Base-by-base conservation (phyloP, 495 filamentous ascomycete species). In the Neurospora sp. region DNA sequence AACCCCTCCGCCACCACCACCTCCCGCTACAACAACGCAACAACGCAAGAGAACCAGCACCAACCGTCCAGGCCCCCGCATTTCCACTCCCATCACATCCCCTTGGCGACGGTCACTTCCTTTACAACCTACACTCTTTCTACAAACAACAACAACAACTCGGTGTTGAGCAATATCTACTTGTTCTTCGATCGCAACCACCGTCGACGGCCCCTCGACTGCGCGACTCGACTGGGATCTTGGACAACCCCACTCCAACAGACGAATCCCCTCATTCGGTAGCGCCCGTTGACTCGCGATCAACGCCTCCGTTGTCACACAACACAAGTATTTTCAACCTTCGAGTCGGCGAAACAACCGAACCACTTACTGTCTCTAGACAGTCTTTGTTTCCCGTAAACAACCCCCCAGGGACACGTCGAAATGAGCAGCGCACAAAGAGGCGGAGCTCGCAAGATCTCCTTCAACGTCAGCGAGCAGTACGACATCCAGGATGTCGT, bases 401-500 rank as follows among this genome's bases (percentile, higher is more conserved):
- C 20, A 72, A 14, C 18, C 11, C 5, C 37, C 5, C 18, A 59
- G 46, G 54, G 40, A 72, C 71, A 70, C 35, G n/a, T 42, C 54
- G 70, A 75, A 70, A 81, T 81, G 79, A 81, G 79, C 70, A 81
- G 77, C 78, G 76, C 76, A 59, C 78, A 76, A 69, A 59, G 74
- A 71, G 78, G 75, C 72, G 87, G 86, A 75, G 97, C 96, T 78
- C 89, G 96, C 74, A 99, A 98, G 89, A 99, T 99, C 81, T 97
- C 94, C 62, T 99, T 99, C 90, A 99, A 99, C 79, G 96, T 99
- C 59, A 97, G 94, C 76, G 96, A 99, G 79, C 96, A 99, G 83
- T 99, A 99, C 82, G 96, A 98, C 77, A 98, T 99, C 75, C 94
- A 97, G 80, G 96, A 99, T 89, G 96, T 99, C 46, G 96, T 99